Evolutionary conservation across 2,329 filamentous ascomycete genomes (phyloP), one percentile per base, ranked within the genome.

Genomic region (Fonsecaea multimorphosa): DNA sequence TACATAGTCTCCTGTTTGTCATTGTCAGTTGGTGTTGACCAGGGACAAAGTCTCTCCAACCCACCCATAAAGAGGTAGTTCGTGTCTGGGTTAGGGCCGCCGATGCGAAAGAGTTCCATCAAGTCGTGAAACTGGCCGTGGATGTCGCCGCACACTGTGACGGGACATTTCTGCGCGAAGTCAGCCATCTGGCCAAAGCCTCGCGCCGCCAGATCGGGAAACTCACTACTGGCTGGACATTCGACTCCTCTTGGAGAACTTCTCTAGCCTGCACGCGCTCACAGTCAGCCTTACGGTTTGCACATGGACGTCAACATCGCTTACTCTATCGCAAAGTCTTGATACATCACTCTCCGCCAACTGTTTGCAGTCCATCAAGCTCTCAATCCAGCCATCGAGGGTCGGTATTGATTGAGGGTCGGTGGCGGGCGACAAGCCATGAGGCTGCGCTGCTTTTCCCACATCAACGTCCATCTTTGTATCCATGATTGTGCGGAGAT

Each of bases 31-130:
- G 14, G 31, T 40, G 27, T 36, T 5, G 9, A 22, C 16, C 14
- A 16, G 32, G 4, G 22, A 34, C n/a, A 27, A 3, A 5, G 12
- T 49, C 16, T 31, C 12, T 36, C 34, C 11, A 54, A 75, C 88
- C 76, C 82, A 95, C 92, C 93, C 93, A 99, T 98, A 84, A 98
- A 98, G 72, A 98, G 89, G 81, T 98, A 98, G 84, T 98, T 98
- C 77, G 95, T 98, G 80, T 99, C 95, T 72, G 95, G 95, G 78
- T 97, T 97, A 67, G 93, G 93, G 61, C 95, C 95, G 73, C 95
- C 95, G 79, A 99, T 98, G 83, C 96, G 96, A 87, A 99, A 99
- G 61, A 99, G 88, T 83, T 99, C 95, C 93, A 99, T 98, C 79
- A 99, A 82, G 77, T 99, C 95, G 80, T 98, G 94, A 79, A 98